Evolutionary conservation across 2,329 filamentous ascomycete species (phyloP), one percentile per base, ranked within the genome.

Genomic region (Pseudopyricularia javanii): DNA sequence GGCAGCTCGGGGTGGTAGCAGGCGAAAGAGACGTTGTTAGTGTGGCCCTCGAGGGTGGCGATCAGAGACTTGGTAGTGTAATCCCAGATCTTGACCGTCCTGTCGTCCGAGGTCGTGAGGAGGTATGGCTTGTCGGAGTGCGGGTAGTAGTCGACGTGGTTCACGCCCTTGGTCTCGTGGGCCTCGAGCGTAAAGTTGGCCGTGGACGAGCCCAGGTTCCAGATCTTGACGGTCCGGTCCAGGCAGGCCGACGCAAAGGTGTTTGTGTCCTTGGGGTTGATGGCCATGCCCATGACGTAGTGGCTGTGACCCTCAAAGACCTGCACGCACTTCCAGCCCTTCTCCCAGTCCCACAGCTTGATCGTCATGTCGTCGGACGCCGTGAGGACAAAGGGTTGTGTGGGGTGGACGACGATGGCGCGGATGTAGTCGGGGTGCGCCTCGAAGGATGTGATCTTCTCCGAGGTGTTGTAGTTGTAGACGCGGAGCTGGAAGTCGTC

Each of bases 291-390:
- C 91, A 97, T 96, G 58, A 95, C 91, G 59, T 64, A 95, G 73
- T 95, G 93, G 61, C 85, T 87, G 67, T 98, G 94, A 30, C 93
- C 93, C 68, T 97, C 91, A 63, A 96, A 98, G 47, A 95, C 82
- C 68, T 95, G 90, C 32, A 97, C 88, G 66, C 91, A 97, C 69
- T 96, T 95, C 93, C 93, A 98, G 60, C 83, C 83, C 70, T 93
- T 94, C 62, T 98, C 93, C 93, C 93, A 98, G 68, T 98, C 91
- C 91, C 93, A 98, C 50, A 96, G 78, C 77, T 93, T 95, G 66
- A 96, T 95, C 54, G 90, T 95, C 90, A 95, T 95, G 67, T 96
- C 91, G 85, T 96, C 91, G 58, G 88, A 93, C 58, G 93, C 93
- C 53, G 93, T 98, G 55, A 98, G 77, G 52, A 97, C 88, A 64